A percentile compares a stretch with the other conserved stretches of the same genome.
These are phyloP conservation scores for Monosporascus cannonballus DNA, from an alignment of 2,329 filamentous ascomycete genomes.

Conservation along the genomic window DNA sequence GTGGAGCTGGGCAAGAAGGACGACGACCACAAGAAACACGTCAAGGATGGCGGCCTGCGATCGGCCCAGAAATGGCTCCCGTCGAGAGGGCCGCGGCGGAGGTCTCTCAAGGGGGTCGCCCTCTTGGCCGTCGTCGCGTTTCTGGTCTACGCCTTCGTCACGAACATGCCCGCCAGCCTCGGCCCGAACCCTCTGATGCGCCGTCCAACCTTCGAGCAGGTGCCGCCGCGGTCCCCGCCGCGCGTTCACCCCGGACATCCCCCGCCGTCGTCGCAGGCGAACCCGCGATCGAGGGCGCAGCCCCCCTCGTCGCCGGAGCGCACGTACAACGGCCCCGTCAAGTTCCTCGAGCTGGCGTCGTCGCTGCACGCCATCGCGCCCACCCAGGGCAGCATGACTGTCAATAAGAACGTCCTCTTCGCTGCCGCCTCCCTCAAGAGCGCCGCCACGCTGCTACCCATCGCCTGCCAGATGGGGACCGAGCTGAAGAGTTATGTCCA, in stretches of 20 bases:
- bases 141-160: conserved; percentile 57
- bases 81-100: conserved; percentile 40
- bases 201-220: conserved; percentile 24
- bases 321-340: conserved; percentile 64
- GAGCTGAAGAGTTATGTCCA: conserved; percentile 70
- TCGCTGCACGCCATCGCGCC: conserved; percentile 55
- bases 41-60: conserved; percentile 21
- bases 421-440: conserved; percentile 70
- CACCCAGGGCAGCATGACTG: conserved; percentile 42
- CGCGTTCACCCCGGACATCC: not conserved
- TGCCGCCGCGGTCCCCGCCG: conserved; percentile 1
- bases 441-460: conserved; percentile 64
- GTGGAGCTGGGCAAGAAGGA: conserved; percentile 56
- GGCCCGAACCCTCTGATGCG: conserved; percentile 31
- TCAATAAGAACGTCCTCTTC: conserved; percentile 72
- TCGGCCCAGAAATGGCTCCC: conserved; percentile 34
- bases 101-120: conserved; percentile 47
- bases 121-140: conserved; percentile 40
- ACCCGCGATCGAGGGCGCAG: conserved; percentile 1
- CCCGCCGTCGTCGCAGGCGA: conserved; percentile 3
- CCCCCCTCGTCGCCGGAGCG: conserved; percentile 19
- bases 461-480: conserved; percentile 80
- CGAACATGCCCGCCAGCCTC: conserved; percentile 50
- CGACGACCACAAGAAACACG: conserved; percentile 42
- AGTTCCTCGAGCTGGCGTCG: conserved; percentile 57